Evolutionary conservation across 2,329 filamentous ascomycete species (phyloP).

Genomic region (Cladophialophora carrionii): DNA sequence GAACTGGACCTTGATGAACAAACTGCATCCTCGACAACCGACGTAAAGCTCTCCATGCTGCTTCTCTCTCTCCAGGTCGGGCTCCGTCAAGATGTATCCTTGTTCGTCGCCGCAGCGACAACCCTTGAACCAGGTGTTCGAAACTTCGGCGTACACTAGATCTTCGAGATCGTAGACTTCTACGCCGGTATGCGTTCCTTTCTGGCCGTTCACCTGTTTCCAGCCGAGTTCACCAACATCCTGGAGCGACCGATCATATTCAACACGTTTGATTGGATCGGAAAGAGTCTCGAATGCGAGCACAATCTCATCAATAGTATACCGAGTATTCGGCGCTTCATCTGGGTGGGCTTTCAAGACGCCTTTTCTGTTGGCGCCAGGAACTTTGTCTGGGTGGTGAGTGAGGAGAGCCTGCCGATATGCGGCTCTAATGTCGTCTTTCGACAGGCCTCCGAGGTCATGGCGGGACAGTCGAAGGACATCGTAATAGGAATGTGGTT

Average conservation of each 20-base stretch:
- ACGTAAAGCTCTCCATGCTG: conserved; percentile 60
- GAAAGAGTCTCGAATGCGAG: conserved; percentile 61
- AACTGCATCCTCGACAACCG: conserved; percentile 65
- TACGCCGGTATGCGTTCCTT: conserved; percentile 53
- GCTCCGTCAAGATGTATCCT: conserved; percentile 60
- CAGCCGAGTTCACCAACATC: conserved; percentile 27
- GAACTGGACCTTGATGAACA: conserved; percentile 66
- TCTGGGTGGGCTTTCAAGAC: not conserved
- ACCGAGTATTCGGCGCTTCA: conserved; percentile 4
- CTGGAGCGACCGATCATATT: conserved; percentile 51
- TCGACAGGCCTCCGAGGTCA: conserved; percentile 40
- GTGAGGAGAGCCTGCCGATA: conserved; percentile 61
- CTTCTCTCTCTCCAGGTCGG: conserved; percentile 56
- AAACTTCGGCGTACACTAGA: conserved; percentile 48
- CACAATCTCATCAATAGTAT: conserved; percentile 60
- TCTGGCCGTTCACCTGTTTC: conserved; percentile 42
- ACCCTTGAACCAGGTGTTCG: conserved; percentile 53
- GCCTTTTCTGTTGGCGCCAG: not conserved
- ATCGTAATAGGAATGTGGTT: conserved; percentile 42
- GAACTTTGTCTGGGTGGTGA: conserved; percentile 62
- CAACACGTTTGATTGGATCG: conserved; percentile 48
- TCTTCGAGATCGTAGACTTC: conserved; percentile 64
- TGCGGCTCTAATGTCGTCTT: conserved; percentile 56
- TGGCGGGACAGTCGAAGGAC: conserved; percentile 45
- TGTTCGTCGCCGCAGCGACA: conserved; percentile 63